Base-by-base conservation (phyloP, 768 basidiomycete species). In the Imleria badia region DNA sequence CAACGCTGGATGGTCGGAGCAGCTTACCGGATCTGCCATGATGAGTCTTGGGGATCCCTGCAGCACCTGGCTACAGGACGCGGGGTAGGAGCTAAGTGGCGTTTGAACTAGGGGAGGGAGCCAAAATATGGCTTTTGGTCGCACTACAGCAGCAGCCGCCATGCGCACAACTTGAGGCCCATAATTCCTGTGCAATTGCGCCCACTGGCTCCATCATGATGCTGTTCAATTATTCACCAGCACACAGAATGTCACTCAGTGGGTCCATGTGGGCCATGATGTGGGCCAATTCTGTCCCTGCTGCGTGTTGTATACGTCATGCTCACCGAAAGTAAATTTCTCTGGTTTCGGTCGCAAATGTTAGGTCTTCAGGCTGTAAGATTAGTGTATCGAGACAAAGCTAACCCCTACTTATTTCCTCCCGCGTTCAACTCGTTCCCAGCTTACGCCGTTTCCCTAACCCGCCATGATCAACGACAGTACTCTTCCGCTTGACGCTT, bases 401-500 rank as follows among this genome's bases (percentile, higher is more conserved):
- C 44, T 9, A 30, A 19, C 13, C 29, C 17, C 12, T 40, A 45
- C 36, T n/a, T 5, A 22, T 41, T 36, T 45, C 29, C 35, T 39
- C 19, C 31, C 19, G 15, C 19, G 13, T 29, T 56, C 47, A 66
- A n/a, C 34, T 66, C 19, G 40, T 55, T 44, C 33, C 52, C 3
- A 73, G 26, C 45, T 72, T 79, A 34, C 70, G 67, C 30, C 78
- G 66, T 56, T 78, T 80, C 39, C 78, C 78, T 22, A 68, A 55
- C 13, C 66, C 69, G 6, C 55, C 36, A 19, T 61, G 55, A n/a
- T 60, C 65, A 11, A 57, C 58, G 6, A 68, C 61, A 13, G 67
- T 63, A 54, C 81, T 87, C 71, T 90, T 94, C 52, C 92, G 78
- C 74, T 97, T 97, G 33, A 97, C 85, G 55, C 89, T 91, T 64